Base-by-base conservation (phyloP, 2,329 filamentous ascomycete species). In the Akanthomyces muscarius region DNA sequence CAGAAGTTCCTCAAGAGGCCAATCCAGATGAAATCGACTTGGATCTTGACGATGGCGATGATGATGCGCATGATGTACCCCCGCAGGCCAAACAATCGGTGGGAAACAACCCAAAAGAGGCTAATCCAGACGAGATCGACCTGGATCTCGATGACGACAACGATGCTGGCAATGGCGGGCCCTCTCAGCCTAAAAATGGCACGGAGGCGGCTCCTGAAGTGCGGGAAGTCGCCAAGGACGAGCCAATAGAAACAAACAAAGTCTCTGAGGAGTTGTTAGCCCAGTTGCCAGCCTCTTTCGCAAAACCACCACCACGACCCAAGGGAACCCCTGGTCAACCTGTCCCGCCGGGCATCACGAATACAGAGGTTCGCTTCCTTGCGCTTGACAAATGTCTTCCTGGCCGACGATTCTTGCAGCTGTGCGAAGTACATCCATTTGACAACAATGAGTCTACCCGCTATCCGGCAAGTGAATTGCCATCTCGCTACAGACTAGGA, bases 381-480 rank as follows among this genome's bases (percentile, higher is more conserved):
- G 90, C 95, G 0, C 81, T 99, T 2, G 94, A 97, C 76, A 99
- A 99, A 75, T 96, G 92, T 70, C 82, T 94, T 48, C 89, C 90
- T 0, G 83, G 88, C 21, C 86, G 89, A 16, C 85, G 92, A 65
- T 98, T 94, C 71, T 81, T 99, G 2, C 92, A 98, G 69, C 80
- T 98, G 3, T 79, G 89, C 41, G 84, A 89, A 38, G 78, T 94
- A 21, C 71, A 77, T 2, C 79, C 86, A 3, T 71, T 82, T 48
- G 76, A 81, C 18, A 64, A 75, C 0, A 66, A 74, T 18, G 36
- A 72, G 3, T 57, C 67, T 16, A 55, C 65, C 1, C 50, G 62
- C 3, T 59, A 70, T 57, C 67, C 66, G 48, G 68, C 70, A 5
- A 62, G 61, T 5, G 25, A 69, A 14, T 62, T 64, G 4, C 62